phyloP scores from a whole-genome alignment of 495 filamentous ascomycete species.

The Penicillium daleae region DNA sequence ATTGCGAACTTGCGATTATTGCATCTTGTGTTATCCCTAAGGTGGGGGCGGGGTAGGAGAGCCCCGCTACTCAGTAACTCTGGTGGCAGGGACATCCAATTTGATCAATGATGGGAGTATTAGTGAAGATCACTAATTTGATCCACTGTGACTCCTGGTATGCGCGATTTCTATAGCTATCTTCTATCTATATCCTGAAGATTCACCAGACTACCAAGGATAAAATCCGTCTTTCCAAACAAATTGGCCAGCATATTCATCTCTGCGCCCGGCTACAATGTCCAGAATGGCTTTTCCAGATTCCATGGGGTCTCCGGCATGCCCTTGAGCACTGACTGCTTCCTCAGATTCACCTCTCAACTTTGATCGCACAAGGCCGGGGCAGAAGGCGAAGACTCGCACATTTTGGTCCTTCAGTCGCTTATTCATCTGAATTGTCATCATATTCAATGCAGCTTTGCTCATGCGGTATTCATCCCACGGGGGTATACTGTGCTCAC shows the following conservation, averaged over 20 bases:
- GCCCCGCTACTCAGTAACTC: neutral
- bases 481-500: neutral
- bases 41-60: neutral
- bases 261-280: conserved; percentile 39
- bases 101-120: too few relatives aligned
- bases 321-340: conserved; percentile 26
- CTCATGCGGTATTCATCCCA: conserved; percentile 41
- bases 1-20: too few relatives aligned
- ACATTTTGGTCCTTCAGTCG: conserved; percentile 17
- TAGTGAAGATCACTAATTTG: too few relatives aligned
- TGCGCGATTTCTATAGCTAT: neutral
- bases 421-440: conserved; percentile 28
- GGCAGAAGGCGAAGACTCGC: conserved; percentile 34
- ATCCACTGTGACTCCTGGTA: neutral
- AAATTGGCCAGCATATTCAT: conserved; percentile 41
- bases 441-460: conserved; percentile 51
- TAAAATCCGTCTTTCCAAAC: conserved; percentile 31
- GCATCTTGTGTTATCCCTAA: too few relatives aligned
- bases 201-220: conserved; percentile 26
- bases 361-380: conserved; percentile 40
- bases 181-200: neutral
- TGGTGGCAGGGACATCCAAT: neutral
- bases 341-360: conserved; percentile 39
- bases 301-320: conserved; percentile 37
- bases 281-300: conserved; percentile 36